A percentile compares a stretch with the other conserved stretches of the same genome.
phyloP scores from a whole-genome alignment of 495 filamentous ascomycete species.

The Daldinia loculata region DNA sequence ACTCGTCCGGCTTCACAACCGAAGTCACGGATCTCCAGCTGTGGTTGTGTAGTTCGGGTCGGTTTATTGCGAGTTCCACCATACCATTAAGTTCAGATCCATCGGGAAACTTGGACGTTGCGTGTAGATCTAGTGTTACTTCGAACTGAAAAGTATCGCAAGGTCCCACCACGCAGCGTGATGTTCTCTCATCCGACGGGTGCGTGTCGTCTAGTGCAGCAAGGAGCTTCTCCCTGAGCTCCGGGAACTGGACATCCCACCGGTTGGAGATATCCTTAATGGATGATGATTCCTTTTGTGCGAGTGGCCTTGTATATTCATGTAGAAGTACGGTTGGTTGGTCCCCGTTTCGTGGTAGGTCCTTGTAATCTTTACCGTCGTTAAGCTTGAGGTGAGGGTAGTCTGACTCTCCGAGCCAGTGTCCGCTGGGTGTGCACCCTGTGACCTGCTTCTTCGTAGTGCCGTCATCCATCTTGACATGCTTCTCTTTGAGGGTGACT shows the following conservation, averaged over 20 bases:
- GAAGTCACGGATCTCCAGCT: conserved; percentile 60
- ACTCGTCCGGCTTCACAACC: conserved; percentile 58
- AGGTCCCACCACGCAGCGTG: conserved; percentile 46
- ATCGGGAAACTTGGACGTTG: conserved; percentile 55
- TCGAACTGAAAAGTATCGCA: conserved; percentile 65
- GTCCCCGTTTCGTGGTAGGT: conserved; percentile 44
- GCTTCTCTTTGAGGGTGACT: conserved; percentile 49
- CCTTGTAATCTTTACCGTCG: conserved; percentile 51
- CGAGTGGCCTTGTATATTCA: conserved; percentile 56
- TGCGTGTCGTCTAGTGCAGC: conserved; percentile 45
- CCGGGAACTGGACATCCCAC: conserved; percentile 56
- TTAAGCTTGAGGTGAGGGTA: conserved; percentile 59
- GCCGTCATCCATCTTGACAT: conserved; percentile 41
- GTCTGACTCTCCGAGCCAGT: conserved; percentile 49
- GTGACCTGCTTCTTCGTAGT: conserved; percentile 45
- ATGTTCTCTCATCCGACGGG: conserved; percentile 45
- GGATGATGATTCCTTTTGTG: conserved; percentile 54
- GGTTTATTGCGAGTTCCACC: conserved; percentile 58
- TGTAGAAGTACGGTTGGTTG: conserved; percentile 51
- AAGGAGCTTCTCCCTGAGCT: conserved; percentile 53
- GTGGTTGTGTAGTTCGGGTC: conserved; percentile 52
- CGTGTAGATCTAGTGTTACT: conserved; percentile 55
- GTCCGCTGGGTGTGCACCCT: conserved; percentile 46
- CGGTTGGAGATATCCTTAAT: conserved; percentile 51
- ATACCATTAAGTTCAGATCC: conserved; percentile 59